phyloP scores from a whole-genome alignment of 1,284 basidiomycete genomes.

The Moesziomyces sp. region DNA sequence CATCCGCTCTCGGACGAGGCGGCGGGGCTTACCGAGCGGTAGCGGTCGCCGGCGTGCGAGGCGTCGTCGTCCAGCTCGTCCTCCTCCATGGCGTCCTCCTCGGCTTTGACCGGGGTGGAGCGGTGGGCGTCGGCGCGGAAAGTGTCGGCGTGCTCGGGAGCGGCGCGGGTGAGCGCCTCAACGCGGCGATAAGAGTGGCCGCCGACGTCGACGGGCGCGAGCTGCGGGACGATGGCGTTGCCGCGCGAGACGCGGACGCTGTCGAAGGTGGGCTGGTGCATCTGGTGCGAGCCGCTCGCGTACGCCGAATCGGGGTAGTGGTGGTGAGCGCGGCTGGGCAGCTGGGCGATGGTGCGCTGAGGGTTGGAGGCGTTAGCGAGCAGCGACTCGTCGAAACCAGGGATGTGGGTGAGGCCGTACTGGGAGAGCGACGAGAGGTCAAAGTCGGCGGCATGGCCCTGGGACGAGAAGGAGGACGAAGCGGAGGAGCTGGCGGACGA shows the following conservation, averaged over 20 bases:
- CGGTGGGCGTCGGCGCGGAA: slow-evolving; percentile 8
- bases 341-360: slow-evolving; percentile 51
- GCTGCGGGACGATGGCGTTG: slow-evolving; percentile 51
- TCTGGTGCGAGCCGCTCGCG: slow-evolving; percentile 19
- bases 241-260: slow-evolving; percentile 46
- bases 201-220: slow-evolving; percentile 51
- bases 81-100: slow-evolving; percentile 49
- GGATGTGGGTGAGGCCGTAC: slow-evolving; percentile 58
- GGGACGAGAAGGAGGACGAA: slow-evolving; percentile 37
- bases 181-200: slow-evolving; percentile 58
- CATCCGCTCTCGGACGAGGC: slow-evolving; percentile 35
- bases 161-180: slow-evolving; percentile 62
- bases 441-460: slow-evolving; percentile 39
- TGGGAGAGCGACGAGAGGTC: slow-evolving; percentile 54
- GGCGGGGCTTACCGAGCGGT: slow-evolving; percentile 39
- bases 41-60: slow-evolving; percentile 15
- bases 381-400: slow-evolving; percentile 58
- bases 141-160: slow-evolving; percentile 32
- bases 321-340: slow-evolving; percentile 43
- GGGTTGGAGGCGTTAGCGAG: slow-evolving; percentile 12
- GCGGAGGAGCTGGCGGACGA: slow-evolving; percentile 13
- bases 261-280: slow-evolving; percentile 50
- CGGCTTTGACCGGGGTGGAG: slow-evolving; percentile 17
- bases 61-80: slow-evolving; percentile 27
- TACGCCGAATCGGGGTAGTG: slow-evolving; percentile 28